These are phyloP conservation scores for Starmerella floris DNA, from an alignment of 805 yeast genomes.

Conservation along the genomic window DNA sequence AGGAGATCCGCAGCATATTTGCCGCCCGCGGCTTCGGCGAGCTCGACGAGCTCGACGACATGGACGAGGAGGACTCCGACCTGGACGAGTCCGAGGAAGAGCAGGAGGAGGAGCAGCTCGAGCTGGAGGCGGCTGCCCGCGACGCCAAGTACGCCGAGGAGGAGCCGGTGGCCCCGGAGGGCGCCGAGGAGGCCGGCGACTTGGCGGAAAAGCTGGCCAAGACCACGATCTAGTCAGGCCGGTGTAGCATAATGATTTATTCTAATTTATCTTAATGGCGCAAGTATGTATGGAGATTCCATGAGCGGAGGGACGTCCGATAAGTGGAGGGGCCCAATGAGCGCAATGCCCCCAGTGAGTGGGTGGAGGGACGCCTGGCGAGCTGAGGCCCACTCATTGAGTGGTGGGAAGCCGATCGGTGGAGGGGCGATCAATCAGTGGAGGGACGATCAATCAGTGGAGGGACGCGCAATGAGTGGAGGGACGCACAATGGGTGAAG, in stretches of 20 bases:
- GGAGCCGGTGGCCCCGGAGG: constrained; percentile 31
- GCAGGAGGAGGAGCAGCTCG: constrained; percentile 44
- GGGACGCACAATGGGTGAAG: too few species aligned
- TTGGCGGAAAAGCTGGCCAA: constrained; percentile 48
- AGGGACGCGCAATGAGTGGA: too few species aligned
- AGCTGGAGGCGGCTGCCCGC: constrained; percentile 33
- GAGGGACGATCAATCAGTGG: too few species aligned
- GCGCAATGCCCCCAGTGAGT: too few species aligned
- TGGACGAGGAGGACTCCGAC: constrained; percentile 69
- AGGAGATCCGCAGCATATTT: constrained; percentile 46
- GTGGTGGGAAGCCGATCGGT: too few species aligned
- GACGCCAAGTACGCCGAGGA: constrained; percentile 33
- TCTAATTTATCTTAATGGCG: neutral
- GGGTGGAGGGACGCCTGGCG: too few species aligned
- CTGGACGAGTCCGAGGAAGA: constrained; percentile 47
- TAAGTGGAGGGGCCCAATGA: too few species aligned
- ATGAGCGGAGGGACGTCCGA: too few species aligned
- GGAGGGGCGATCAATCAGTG: too few species aligned
- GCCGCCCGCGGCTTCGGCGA: constrained; percentile 66
- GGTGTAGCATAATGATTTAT: neutral
- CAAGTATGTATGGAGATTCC: too few species aligned
- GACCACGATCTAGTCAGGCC: constrained; percentile 11
- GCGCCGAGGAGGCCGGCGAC: constrained; percentile 36
- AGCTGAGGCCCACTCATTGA: too few species aligned
- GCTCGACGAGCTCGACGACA: constrained; percentile 84